Base-by-base conservation (phyloP, 2,329 filamentous ascomycete species). In the Botryosphaeria dothidea region DNA sequence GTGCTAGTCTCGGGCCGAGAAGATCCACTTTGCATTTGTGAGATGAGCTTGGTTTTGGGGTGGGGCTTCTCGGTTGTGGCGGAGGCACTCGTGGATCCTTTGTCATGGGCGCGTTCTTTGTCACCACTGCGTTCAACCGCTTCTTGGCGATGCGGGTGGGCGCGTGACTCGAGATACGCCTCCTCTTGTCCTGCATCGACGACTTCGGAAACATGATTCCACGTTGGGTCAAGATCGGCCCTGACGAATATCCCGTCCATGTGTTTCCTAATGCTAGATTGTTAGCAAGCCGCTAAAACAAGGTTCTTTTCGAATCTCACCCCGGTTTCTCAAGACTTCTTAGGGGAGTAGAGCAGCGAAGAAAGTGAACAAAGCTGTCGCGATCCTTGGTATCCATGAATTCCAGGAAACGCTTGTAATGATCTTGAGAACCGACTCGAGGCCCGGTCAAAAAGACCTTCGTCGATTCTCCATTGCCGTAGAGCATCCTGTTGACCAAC, bases 71-170 rank as follows among this genome's bases (percentile, higher is more conserved):
- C 49, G 17, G n/a, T 21, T 19, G n/a, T 19, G 17, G 27, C 13
- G n/a, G 11, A 3, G 27, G 5, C n/a, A n/a, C n/a, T 46, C 5
- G 25, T 21, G n/a, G 13, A n/a, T 31, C 25, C 56, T 21, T 60
- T 60, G 17, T 58, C 38, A 23, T 19, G 5, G 6, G 38, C 17
- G 36, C 36, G 23, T 58, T 58, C 54, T 58, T 58, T 58, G 38
- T 58, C 38, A 19, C 23, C 8, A 3, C n/a, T 58, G 13, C 17
- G 36, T n/a, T 45, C 36, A 45, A 27, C 21, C 34, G 52, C n/a
- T 17, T 45, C 54, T 60, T 60, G 56, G 56, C 56, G 43, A 19
- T 31, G 58, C 51, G 11, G 58, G 21, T n/a, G 38, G 31, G 38
- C 21, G 29, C 45, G 58, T 38, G 58, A 49, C 48, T 63, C 48